Conservation (phyloP, 2,329 filamentous ascomycete species). For the Colletotrichum higginsianum region DNA sequence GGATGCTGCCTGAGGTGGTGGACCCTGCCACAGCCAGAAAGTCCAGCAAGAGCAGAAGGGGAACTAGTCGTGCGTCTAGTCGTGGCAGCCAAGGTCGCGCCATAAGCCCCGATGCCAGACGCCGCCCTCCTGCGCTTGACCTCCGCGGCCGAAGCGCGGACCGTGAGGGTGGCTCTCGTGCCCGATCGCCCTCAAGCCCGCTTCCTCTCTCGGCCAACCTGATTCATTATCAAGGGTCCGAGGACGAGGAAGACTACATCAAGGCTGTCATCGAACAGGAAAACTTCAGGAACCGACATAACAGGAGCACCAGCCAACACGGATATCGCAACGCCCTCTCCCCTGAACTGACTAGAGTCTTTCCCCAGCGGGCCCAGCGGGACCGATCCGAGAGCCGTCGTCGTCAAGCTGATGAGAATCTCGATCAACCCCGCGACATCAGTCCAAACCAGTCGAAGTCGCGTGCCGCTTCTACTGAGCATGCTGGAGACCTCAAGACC, state of each 20-base stretch:
- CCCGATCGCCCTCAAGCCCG: slow-evolving; percentile 85
- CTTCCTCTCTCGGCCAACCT: slow-evolving; percentile 78
- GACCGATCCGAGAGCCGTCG: slow-evolving; percentile 59
- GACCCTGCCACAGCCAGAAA: slow-evolving; percentile 65
- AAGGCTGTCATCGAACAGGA: slow-evolving; percentile 69
- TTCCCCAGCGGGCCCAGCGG: slow-evolving; percentile 50
- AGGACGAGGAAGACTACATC: slow-evolving; percentile 76
- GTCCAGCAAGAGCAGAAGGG: slow-evolving; percentile 52
- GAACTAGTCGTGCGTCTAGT: slow-evolving; percentile 64
- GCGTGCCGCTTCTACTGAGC: slow-evolving; percentile 60
- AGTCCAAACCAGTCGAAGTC: slow-evolving; percentile 38
- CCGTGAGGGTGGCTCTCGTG: slow-evolving; percentile 67
- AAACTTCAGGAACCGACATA: slow-evolving; percentile 69
- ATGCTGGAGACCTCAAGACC: slow-evolving; percentile 67
- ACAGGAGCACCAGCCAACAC: slow-evolving; percentile 64
- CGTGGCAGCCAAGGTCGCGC: slow-evolving; percentile 59
- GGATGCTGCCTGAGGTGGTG: slow-evolving; percentile 46
- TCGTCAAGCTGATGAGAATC: slow-evolving; percentile 51
- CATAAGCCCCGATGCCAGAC: slow-evolving; percentile 62
- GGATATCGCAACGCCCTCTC: slow-evolving; percentile 53
- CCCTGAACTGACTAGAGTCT: slow-evolving; percentile 50
- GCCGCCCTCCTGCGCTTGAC: slow-evolving; percentile 60
- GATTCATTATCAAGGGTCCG: slow-evolving; percentile 68
- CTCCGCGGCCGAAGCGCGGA: slow-evolving; percentile 75
- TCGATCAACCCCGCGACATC: slow-evolving; percentile 44